Conservation (phyloP, 2,329 filamentous ascomycete genomes). For the Nannizziopsis arthrosporioides region DNA sequence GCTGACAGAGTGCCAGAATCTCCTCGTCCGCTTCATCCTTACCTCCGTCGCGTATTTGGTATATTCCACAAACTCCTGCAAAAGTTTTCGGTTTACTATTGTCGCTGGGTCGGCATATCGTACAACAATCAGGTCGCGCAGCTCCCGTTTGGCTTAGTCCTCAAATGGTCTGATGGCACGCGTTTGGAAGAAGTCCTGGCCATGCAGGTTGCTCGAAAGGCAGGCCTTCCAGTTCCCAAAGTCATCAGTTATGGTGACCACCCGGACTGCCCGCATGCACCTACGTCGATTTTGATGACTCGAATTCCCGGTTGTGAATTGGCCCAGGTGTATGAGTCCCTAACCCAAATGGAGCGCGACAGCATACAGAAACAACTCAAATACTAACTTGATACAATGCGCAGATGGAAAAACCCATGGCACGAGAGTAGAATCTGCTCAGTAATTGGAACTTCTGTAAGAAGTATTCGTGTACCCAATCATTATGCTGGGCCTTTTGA, state of each 20-base stretch:
- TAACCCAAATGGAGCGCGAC: constrained; percentile 21
- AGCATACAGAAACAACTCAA: constrained; percentile 23
- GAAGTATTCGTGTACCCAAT: constrained; percentile 24
- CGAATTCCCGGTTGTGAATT: constrained; percentile 27
- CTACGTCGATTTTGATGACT: constrained; percentile 31
- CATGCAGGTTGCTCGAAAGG: constrained; percentile 24
- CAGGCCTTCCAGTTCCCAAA: constrained; percentile 24
- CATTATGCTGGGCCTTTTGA: constrained; percentile 27
- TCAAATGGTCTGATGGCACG: constrained; percentile 31
- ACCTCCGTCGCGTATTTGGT: constrained; percentile 22
- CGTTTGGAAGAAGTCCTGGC: constrained; percentile 24
- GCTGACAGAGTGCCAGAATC: constrained; percentile 18
- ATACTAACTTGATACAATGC: constrained; percentile 26
- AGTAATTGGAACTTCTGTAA: constrained; percentile 22
- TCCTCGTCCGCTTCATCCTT: constrained; percentile 15
- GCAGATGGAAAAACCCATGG: constrained; percentile 24
- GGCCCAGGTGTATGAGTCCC: constrained; percentile 22
- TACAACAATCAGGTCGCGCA: constrained; percentile 26
- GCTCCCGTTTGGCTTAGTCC: constrained; percentile 28
- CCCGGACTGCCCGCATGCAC: constrained; percentile 22
- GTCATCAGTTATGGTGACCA: constrained; percentile 23
- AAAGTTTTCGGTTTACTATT: constrained; percentile 19
- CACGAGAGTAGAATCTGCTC: constrained; percentile 22
- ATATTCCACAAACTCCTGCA: constrained; percentile 21
- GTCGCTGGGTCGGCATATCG: constrained; percentile 20